Conservation (phyloP, 345 rosid species). For the Firmiana major region DNA sequence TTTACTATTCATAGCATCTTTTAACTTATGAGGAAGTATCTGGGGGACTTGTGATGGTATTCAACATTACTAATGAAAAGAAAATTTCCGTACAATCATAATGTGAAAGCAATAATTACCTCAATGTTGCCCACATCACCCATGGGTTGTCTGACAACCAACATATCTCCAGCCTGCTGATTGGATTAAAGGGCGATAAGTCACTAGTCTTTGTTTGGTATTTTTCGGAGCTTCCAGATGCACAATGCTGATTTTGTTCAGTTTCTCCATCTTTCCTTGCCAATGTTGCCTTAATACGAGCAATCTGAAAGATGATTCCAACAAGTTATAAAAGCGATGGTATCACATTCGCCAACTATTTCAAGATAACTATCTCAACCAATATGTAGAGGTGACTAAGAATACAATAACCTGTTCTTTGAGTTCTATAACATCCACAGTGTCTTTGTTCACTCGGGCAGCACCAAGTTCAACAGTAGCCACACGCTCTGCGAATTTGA, state of each 20-base stretch:
- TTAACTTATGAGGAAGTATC: neutral
- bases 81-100: neutral
- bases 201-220: conserved; percentile 49
- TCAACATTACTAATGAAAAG: neutral
- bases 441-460: conserved; percentile 75
- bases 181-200: conserved; percentile 37
- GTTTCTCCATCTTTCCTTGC: conserved; percentile 63
- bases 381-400: neutral
- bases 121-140: conserved; percentile 63
- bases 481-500: conserved; percentile 92
- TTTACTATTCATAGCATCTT: neutral
- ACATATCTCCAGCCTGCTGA: conserved; percentile 29
- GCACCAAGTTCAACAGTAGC: conserved; percentile 92
- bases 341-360: neutral
- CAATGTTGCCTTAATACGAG: conserved; percentile 72
- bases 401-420: conserved; percentile 61
- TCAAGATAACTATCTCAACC: neutral
- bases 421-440: conserved; percentile 76
- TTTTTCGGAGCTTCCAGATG: conserved; percentile 47
- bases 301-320: conserved; percentile 41
- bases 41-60: neutral
- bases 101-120: conserved; percentile 37
- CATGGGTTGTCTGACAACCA: conserved; percentile 45
- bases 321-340: neutral
- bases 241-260: conserved; percentile 35